Evolutionary conservation across 23 red algal species (phyloP).

Genomic region (Gracilariopsis chorda): DNA sequence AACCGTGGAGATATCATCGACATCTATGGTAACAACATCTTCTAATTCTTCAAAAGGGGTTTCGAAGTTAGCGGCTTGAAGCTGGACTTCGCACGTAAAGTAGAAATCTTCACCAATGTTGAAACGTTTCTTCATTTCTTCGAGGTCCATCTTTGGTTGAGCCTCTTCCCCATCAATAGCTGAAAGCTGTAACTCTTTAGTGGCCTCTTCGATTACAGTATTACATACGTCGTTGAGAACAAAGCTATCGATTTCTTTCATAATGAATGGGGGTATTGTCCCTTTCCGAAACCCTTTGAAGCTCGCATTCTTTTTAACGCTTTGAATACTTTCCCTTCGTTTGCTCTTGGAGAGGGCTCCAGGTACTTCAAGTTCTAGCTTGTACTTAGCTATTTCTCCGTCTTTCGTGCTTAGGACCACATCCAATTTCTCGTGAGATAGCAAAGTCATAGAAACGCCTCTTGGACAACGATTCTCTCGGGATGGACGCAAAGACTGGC

Average conservation of each 20-base stretch:
- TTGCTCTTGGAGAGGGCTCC: conserved; percentile 21
- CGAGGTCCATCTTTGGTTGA: not conserved
- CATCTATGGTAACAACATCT: not conserved
- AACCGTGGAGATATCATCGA: not conserved
- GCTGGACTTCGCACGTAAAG: conserved; percentile 30
- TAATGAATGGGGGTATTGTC: conserved; percentile 66
- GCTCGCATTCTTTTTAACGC: conserved; percentile 39
- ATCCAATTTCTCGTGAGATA: conserved; percentile 56
- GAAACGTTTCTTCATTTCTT: conserved; percentile 30
- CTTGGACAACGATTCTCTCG: not conserved
- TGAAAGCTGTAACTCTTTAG: conserved; percentile 30
- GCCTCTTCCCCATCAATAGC: conserved; percentile 13
- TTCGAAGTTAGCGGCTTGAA: not conserved
- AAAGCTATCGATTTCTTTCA: conserved; percentile 43
- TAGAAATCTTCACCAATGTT: conserved; percentile 39
- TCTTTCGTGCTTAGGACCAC: conserved; percentile 16
- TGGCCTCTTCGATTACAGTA: conserved; percentile 33
- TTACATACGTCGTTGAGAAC: conserved; percentile 23
- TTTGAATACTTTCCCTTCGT: conserved; percentile 29
- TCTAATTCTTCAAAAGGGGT: not conserved
- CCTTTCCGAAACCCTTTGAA: conserved; percentile 74
- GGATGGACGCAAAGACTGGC: not conserved
- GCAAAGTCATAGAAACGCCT: conserved; percentile 6
- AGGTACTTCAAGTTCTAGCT: conserved; percentile 50
- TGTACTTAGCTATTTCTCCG: conserved; percentile 46